Base-by-base conservation (phyloP, 2,329 filamentous ascomycete genomes). In the Apiospora saccharicola region DNA sequence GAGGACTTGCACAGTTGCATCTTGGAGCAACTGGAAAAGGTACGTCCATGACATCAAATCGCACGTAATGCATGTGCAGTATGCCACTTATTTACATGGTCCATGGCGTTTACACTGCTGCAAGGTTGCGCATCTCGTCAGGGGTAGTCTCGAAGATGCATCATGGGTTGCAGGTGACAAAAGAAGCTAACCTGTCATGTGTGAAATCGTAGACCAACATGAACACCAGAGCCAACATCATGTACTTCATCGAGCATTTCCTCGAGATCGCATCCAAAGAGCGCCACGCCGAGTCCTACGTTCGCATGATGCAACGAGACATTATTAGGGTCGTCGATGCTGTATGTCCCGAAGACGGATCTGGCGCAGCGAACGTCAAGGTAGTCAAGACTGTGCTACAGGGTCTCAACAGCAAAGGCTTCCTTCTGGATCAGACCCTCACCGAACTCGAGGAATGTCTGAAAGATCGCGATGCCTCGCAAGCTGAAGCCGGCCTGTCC, bases 1-100 rank as follows among this genome's bases (percentile, higher is more conserved):
- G 97, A 99, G 85, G 96, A 99, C 83, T 86, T 99, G 77, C 96
- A 99, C 82, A 97, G 94, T 26, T 99, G 97, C 83, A 98, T 99
- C 78, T 84, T 99, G 61, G 96, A 99, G 84, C 96, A 98, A 82
- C 88, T 99, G 43, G 96, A 98, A 82, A 89, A 91, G 78, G 94
- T 94, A 81, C 76, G 86, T 80, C 12, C 26, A 34, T 8, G 34
- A 8, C 19, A 43, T 14, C 44, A 22, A 47, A 22, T 22, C 12
- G 46, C 44, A n/a, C 22, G 46, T 2, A 1, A 49, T 46, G 44
- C 44, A 46, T 19, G 30, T 47, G 22, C 10, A 67, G 19, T 19
- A 64, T 10, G 3, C 67, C 71, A 74, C 44, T 69, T 44, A 24
- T 44, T 44, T 69, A 64, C 44, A 24, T 41, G 8, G 70, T 37